These are phyloP conservation scores for Schrenkiella parvula DNA, from an alignment of 345 rosid species.

Conservation along the genomic window DNA sequence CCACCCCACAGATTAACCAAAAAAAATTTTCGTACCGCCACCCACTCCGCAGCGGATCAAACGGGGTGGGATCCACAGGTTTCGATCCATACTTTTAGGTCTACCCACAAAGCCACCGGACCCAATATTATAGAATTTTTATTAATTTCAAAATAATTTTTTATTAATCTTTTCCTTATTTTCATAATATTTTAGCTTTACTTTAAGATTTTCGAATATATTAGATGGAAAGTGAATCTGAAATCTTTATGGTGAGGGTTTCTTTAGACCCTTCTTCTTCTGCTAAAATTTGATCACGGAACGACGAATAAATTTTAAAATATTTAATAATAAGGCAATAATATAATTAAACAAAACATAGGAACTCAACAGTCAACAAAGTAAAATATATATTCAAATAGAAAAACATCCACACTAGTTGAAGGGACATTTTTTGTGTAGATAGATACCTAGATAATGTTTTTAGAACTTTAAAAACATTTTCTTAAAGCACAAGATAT, in stretches of 20 bases:
- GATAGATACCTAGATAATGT: not conserved
- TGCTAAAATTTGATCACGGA: conserved; percentile 7
- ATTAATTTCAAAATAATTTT: not conserved
- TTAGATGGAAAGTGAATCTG: conserved; percentile 9
- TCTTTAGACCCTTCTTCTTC: not conserved
- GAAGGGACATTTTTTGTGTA: not conserved
- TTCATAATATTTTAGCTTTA: not conserved
- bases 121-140: not conserved
- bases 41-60: too few species aligned
- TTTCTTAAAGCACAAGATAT: not conserved
- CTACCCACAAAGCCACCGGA: not conserved
- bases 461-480: not conserved
- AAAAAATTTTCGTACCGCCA: too few species aligned
- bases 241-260: not conserved
- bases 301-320: not conserved
- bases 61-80: too few species aligned
- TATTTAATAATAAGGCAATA: not conserved
- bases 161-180: not conserved
- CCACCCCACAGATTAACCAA: too few species aligned
- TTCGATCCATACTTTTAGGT: too few species aligned
- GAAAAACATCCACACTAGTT: not conserved
- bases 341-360: not conserved
- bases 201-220: not conserved
- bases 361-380: not conserved
- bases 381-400: not conserved